phyloP scores from a whole-genome alignment of 2,329 filamentous ascomycete genomes.

The Ceratocystis diversiconidia region DNA sequence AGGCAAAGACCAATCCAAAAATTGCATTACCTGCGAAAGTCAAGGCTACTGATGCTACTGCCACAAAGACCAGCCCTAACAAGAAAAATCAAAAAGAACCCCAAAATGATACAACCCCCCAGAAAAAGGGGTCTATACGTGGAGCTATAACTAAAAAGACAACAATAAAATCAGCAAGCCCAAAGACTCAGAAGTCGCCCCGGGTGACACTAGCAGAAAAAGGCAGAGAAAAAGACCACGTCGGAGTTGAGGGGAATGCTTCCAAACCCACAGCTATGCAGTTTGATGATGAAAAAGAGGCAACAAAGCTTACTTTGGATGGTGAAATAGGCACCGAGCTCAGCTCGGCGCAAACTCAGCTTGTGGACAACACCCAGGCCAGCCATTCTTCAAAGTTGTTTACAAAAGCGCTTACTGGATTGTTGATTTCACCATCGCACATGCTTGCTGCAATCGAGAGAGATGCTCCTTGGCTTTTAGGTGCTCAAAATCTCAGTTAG shows the following conservation, averaged over 20 bases:
- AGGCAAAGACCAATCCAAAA: background rate
- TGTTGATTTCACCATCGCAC: background rate
- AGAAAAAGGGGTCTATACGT: background rate
- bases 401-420: background rate
- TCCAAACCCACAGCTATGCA: background rate
- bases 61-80: background rate
- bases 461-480: slow-evolving; percentile 11
- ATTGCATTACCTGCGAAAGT: background rate
- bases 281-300: background rate
- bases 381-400: background rate
- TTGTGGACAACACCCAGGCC: background rate
- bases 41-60: background rate
- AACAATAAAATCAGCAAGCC: background rate
- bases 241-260: background rate
- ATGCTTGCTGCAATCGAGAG: slow-evolving; percentile 12
- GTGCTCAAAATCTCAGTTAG: background rate
- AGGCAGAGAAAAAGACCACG: background rate
- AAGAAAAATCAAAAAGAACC: background rate
- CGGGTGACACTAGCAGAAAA: background rate
- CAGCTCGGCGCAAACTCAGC: background rate
- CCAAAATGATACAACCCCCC: background rate
- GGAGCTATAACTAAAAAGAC: background rate
- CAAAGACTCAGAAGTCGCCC: background rate
- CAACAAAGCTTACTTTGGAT: background rate
- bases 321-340: background rate